A percentile compares a stretch with the other conserved stretches of the same genome.
phyloP scores from a whole-genome alignment of 2,329 filamentous ascomycete genomes.

The Diaporthe sp. region DNA sequence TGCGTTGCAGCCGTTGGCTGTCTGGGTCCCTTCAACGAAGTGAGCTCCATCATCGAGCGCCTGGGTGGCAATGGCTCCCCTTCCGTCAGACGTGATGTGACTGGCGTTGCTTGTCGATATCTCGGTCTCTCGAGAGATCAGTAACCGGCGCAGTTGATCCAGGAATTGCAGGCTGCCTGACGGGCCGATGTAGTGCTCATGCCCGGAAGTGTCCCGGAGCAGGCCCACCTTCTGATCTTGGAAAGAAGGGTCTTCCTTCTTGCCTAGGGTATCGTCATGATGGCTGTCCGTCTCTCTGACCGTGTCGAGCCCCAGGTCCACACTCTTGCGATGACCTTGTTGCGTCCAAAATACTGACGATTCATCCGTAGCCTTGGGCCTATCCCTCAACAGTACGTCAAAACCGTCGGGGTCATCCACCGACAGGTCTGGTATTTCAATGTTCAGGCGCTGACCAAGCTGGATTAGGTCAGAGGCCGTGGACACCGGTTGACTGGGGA shows the following conservation, averaged over 20 bases:
- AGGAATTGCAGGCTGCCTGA: slow-evolving; percentile 50
- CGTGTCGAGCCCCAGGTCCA: not conserved
- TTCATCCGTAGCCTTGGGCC: not conserved
- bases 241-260: not conserved
- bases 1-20: not conserved
- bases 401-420: slow-evolving; percentile 32
- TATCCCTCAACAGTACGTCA: not conserved
- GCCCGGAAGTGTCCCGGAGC: slow-evolving; percentile 47
- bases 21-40: not conserved
- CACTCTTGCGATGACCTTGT: not conserved
- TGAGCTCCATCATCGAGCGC: not conserved
- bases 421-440: slow-evolving; percentile 46
- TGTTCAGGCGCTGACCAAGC: slow-evolving; percentile 45
- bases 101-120: not conserved
- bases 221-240: slow-evolving; percentile 37
- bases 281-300: not conserved
- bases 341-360: not conserved
- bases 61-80: not conserved
- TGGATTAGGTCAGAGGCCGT: slow-evolving; percentile 44
- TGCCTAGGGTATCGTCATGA: not conserved
- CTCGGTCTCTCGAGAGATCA: slow-evolving; percentile 2
- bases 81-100: not conserved
- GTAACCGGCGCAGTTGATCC: slow-evolving; percentile 44
- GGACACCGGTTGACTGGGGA: slow-evolving; percentile 45
- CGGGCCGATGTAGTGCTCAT: slow-evolving; percentile 50